Evolutionary conservation across 805 yeast species (phyloP).

Genomic region (Candida insectalens): DNA sequence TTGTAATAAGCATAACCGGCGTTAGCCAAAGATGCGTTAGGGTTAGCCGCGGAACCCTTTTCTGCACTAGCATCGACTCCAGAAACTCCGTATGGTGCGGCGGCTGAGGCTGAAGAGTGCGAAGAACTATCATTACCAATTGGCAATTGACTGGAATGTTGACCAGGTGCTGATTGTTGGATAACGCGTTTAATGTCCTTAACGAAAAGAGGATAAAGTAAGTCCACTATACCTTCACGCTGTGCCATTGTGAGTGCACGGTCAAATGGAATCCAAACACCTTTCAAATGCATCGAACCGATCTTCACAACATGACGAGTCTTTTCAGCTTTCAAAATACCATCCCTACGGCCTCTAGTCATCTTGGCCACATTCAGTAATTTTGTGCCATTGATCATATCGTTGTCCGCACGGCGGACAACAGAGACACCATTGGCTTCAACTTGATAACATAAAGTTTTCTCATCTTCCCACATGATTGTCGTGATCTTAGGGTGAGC

Average conservation of each 20-base stretch:
- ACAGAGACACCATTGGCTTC: constrained; percentile 61
- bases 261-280: constrained; percentile 72
- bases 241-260: constrained; percentile 63
- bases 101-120: neutral
- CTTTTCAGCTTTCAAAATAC: constrained; percentile 57
- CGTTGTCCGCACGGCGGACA: constrained; percentile 61
- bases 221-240: constrained; percentile 53
- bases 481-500: constrained; percentile 54
- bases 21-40: no score
- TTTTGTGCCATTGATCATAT: constrained; percentile 66
- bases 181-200: constrained; percentile 48
- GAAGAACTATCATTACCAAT: constrained; percentile 1
- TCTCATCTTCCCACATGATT: constrained; percentile 71
- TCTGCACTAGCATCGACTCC: neutral
- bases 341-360: constrained; percentile 69
- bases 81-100: no score
- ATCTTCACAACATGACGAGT: constrained; percentile 61
- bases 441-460: constrained; percentile 62
- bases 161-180: constrained; percentile 28
- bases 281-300: constrained; percentile 68
- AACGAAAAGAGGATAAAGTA: constrained; percentile 49
- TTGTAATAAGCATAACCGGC: no score
- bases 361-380: constrained; percentile 59
- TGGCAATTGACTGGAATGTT: constrained; percentile 14
- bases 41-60: neutral